These are phyloP conservation scores for Paraurostyla sp. DNA, from an alignment of 73 alveolate species.

Conservation along the genomic window DNA sequence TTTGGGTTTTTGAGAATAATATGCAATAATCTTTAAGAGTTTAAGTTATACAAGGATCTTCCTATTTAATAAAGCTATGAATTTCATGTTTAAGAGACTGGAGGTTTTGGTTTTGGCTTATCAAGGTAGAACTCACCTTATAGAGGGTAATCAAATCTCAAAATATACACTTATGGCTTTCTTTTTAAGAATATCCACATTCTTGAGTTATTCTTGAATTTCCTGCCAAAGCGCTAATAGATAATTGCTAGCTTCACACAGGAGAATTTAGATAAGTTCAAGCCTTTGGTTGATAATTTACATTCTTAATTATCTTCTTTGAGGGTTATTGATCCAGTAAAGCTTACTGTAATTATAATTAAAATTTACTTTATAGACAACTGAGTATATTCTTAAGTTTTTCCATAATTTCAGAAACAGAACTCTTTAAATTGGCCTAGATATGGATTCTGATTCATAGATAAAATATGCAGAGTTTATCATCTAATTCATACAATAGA, in stretches of 20 bases:
- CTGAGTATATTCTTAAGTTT: constrained; percentile 20
- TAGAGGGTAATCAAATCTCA: not conserved
- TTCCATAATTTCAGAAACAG: constrained; percentile 9
- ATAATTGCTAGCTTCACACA: not conserved
- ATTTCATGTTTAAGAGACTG: not conserved
- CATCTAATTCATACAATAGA: not conserved
- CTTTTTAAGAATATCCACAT: not conserved
- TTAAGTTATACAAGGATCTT: not conserved
- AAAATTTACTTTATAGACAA: not conserved
- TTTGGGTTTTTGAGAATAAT: constrained; percentile 24
- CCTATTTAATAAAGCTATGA: not conserved
- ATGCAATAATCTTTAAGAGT: not conserved
- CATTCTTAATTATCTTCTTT: not conserved
- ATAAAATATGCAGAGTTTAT: constrained; percentile 1
- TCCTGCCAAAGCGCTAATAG: not conserved
- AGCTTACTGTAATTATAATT: not conserved
- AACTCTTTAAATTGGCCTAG: not conserved
- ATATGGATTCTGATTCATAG: constrained; percentile 6
- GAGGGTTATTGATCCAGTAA: constrained; percentile 8
- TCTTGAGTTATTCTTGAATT: constrained; percentile 6
- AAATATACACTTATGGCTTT: constrained; percentile 18
- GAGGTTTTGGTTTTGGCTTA: not conserved
- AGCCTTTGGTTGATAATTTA: not conserved
- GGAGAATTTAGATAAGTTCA: constrained; percentile 19
- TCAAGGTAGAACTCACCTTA: not conserved